Conservation (phyloP, 2,329 filamentous ascomycete genomes). For the Colletotrichum horii region DNA sequence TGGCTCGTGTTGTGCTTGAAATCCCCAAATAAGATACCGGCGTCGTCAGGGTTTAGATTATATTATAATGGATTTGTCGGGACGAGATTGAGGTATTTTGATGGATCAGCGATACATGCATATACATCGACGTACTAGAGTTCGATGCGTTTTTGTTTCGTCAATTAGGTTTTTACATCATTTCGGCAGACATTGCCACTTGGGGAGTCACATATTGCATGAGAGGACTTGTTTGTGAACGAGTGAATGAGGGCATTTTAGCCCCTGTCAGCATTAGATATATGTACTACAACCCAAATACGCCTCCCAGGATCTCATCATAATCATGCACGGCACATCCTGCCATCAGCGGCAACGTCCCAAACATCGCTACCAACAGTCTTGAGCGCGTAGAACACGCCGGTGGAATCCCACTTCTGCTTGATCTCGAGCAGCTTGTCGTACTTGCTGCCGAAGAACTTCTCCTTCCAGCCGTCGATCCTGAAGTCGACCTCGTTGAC, state of each 20-base stretch:
- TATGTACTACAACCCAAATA: not conserved
- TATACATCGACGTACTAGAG: not conserved
- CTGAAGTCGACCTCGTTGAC: slow-evolving; percentile 57
- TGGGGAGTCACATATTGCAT: not conserved
- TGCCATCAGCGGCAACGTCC: slow-evolving; percentile 42
- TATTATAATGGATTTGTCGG: not conserved
- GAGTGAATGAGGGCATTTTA: not conserved
- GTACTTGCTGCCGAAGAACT: slow-evolving; percentile 56
- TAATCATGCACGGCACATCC: slow-evolving; percentile 39
- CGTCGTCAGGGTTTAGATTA: too few relatives aligned
- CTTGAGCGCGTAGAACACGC: slow-evolving; percentile 51
- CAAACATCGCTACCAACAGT: slow-evolving; percentile 59
- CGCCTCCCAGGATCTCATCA: not conserved
- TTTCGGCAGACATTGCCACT: not conserved
- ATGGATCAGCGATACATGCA: not conserved
- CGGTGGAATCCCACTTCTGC: slow-evolving; percentile 51
- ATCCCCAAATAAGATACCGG: not conserved
- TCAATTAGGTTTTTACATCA: not conserved
- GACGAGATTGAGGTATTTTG: not conserved
- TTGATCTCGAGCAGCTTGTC: slow-evolving; percentile 48
- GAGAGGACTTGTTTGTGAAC: not conserved
- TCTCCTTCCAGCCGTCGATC: slow-evolving; percentile 48
- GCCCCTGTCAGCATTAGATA: not conserved
- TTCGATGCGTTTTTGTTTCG: not conserved
- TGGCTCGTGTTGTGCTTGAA: not conserved